A percentile compares a stretch with the other conserved stretches of the same genome.
phyloP scores from a whole-genome alignment of 1,139 yeast genomes.

The Nakaseomyces delphensis region DNA sequence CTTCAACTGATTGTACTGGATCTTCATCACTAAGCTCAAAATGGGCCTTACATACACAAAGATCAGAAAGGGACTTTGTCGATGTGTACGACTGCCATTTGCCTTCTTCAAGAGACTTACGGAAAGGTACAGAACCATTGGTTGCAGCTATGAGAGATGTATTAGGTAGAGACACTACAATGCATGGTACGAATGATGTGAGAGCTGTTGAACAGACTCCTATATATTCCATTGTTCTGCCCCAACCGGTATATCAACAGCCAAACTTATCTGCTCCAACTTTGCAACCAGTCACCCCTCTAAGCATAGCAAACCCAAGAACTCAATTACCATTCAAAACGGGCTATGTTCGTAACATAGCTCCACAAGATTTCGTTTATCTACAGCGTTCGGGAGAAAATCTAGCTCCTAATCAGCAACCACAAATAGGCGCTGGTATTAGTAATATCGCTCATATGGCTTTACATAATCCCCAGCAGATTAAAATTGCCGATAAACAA shows the following conservation, averaged over 20 bases:
- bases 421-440: background rate
- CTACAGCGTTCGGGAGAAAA: background rate
- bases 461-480: background rate
- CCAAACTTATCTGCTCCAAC: background rate
- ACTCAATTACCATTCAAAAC: background rate
- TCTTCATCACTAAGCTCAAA: background rate
- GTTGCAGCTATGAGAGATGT: slow-evolving; percentile 3
- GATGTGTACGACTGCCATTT: slow-evolving; percentile 3
- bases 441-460: background rate
- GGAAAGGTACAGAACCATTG: slow-evolving; percentile 3
- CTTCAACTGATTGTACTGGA: slow-evolving; percentile 2
- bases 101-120: slow-evolving; percentile 2
- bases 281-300: background rate
- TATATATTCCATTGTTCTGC: background rate
- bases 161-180: slow-evolving; percentile 3
- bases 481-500: background rate
- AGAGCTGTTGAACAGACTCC: slow-evolving; percentile 3
- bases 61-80: slow-evolving; percentile 1
- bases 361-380: background rate
- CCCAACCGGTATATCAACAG: background rate
- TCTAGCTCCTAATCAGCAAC: background rate
- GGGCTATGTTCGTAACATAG: background rate
- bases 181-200: background rate
- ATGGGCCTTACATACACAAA: slow-evolving; percentile 3
- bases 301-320: background rate